A percentile compares a stretch with the other conserved stretches of the same genome.
These are phyloP conservation scores for Kwoniella bestiolae DNA, from an alignment of 768 basidiomycete genomes.

Conservation along the genomic window DNA sequence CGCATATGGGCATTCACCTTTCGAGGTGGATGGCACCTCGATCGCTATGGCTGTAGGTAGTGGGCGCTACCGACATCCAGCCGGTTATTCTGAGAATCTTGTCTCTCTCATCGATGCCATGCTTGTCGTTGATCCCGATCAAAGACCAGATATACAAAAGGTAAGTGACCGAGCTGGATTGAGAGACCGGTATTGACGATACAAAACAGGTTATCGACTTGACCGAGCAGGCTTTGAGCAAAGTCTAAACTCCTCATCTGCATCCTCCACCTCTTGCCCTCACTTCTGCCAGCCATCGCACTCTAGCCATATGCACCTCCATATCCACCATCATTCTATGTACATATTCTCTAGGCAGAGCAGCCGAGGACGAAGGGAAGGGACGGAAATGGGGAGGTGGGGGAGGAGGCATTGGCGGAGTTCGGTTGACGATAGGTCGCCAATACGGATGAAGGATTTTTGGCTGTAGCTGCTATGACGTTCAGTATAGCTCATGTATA, in stretches of 20 bases:
- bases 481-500: neutral
- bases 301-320: slow-evolving; percentile 15
- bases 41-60: slow-evolving; percentile 97
- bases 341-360: neutral
- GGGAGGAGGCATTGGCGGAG: neutral
- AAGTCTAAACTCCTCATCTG: slow-evolving; percentile 5
- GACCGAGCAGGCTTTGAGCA: slow-evolving; percentile 34
- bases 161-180: slow-evolving; percentile 17
- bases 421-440: neutral
- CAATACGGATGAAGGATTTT: slow-evolving; percentile 11
- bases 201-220: slow-evolving; percentile 62
- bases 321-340: slow-evolving; percentile 16
- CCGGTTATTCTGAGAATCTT: slow-evolving; percentile 59
- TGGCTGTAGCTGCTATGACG: neutral
- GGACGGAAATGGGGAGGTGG: neutral
- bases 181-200: neutral
- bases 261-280: slow-evolving; percentile 1
- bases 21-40: slow-evolving; percentile 95
- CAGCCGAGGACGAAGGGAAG: neutral
- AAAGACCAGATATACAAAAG: slow-evolving; percentile 79
- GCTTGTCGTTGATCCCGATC: slow-evolving; percentile 78
- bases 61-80: slow-evolving; percentile 88
- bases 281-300: slow-evolving; percentile 18
- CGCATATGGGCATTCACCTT: slow-evolving; percentile 93
- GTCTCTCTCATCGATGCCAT: slow-evolving; percentile 76